Base-by-base conservation (phyloP, 768 basidiomycete genomes). In the Amyloporia xantha region DNA sequence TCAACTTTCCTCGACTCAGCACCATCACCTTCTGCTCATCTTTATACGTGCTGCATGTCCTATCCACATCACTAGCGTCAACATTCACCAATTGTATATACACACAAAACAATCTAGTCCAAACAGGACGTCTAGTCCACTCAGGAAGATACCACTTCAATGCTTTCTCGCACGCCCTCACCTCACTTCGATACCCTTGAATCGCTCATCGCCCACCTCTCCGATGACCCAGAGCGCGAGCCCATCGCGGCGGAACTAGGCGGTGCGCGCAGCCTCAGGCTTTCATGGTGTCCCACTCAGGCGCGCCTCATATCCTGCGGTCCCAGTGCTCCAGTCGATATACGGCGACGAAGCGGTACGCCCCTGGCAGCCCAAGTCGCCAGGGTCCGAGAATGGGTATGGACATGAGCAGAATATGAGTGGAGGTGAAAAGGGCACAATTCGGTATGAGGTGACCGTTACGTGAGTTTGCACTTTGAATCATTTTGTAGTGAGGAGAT, bases 271-370 rank as follows among this genome's bases (percentile, higher is more conserved):
- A 48, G 50, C 55, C 51, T 60, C 53, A 60, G 53, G 41, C 54
- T 25, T 47, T 36, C 47, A 47, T 50, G 54, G 40, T 52, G 33
- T 39, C 54, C 42, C 19, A 33, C 50, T 30, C 44, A 46, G 36
- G 37, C 45, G 17, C 47, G 45, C 30, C 46, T 44, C 50, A 39
- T 39, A 23, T 44, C 44, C 23, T 47, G 37, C 47, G 46, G 39
- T 41, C 25, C 38, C 59, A 85, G 89, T 86, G 13, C 68, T 91
- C n/a, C 83, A 81, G 61, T 86, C 86, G 21, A 91, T 91, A 57
- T 91, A 91, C 58, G 88, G 87, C 36, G 79, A 84, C 7, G 68
- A 77, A 36, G 72, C 82, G 12, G 70, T 91, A 33, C 71, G 68
- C n/a, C 63, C 80, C 26, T 89, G 82, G 81, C 56, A 43, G 0